Evolutionary conservation across 1,284 basidiomycete genomes (phyloP).

Genomic region (Coriolopsis trogii): DNA sequence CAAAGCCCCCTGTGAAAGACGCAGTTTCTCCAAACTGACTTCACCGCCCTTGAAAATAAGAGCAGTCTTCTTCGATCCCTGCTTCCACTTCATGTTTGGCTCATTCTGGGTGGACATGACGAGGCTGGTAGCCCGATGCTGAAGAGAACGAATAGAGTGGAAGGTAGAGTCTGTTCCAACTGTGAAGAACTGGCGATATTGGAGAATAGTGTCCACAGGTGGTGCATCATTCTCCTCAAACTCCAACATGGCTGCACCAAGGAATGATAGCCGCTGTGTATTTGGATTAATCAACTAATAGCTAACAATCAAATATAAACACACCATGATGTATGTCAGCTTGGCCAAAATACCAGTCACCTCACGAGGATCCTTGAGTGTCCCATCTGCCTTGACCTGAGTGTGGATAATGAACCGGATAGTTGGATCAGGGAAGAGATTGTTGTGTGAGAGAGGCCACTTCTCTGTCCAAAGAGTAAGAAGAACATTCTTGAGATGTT

Average conservation of each 20-base stretch:
- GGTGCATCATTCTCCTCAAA: too few species aligned
- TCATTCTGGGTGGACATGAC: constrained; percentile 6
- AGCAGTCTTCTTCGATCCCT: not conserved
- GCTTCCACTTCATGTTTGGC: constrained; percentile 14
- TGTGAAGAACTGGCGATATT: not conserved
- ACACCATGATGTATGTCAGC: constrained; percentile 3
- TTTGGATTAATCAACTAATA: too few species aligned
- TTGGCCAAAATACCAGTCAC: constrained; percentile 8
- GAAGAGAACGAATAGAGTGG: not conserved
- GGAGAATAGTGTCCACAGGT: too few species aligned
- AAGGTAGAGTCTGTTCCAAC: not conserved
- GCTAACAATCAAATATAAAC: not conserved
- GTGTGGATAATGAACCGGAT: constrained; percentile 4
- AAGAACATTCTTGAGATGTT: too few species aligned
- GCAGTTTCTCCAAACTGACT: constrained; percentile 1
- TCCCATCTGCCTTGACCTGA: not conserved
- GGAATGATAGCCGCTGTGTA: not conserved
- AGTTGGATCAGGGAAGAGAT: constrained; percentile 5
- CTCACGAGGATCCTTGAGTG: constrained; percentile 1
- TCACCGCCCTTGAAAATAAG: constrained; percentile 7
- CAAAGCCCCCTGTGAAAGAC: not conserved
- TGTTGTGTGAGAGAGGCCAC: not conserved
- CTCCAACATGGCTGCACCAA: too few species aligned
- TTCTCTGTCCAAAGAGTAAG: too few species aligned
- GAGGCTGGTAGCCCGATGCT: constrained; percentile 3